A percentile compares a stretch with the other conserved stretches of the same genome.
These are phyloP conservation scores for Platanthera zijinensis DNA, from an alignment of 106 monocot species.

Conservation along the genomic window DNA sequence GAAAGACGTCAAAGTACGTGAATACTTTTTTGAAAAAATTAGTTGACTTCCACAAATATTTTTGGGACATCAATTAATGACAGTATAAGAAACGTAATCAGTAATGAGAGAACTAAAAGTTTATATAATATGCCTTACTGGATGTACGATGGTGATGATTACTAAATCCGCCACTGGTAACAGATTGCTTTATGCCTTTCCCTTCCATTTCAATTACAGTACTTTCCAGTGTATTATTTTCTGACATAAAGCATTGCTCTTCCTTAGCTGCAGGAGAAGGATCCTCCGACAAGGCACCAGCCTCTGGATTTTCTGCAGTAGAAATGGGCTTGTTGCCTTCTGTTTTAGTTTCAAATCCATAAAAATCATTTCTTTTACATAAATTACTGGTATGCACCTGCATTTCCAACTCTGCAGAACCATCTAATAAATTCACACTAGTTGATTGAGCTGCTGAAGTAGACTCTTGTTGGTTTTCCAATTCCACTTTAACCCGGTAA, in stretches of 20 bases:
- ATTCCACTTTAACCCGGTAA: not conserved
- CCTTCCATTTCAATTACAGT: not conserved
- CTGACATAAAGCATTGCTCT: not conserved
- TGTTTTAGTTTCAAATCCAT: not conserved
- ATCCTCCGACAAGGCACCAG: not conserved
- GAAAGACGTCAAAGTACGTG: not conserved
- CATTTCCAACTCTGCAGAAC: slow-evolving; percentile 5
- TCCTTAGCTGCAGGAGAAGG: not conserved
- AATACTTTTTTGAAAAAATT: not conserved
- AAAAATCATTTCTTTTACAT: slow-evolving; percentile 5
- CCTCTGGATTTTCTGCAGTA: slow-evolving; percentile 1
- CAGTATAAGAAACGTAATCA: no score
- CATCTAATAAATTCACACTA: not conserved
- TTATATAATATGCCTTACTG: not conserved
- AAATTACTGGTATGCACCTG: not conserved
- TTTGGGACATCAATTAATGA: not conserved
- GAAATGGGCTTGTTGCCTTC: not conserved
- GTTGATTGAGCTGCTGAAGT: not conserved
- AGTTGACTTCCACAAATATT: not conserved
- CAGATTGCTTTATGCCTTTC: not conserved
- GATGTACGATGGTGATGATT: not conserved
- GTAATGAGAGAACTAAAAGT: not conserved
- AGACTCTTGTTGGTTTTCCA: not conserved
- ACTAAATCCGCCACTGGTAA: not conserved
- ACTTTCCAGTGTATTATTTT: not conserved